Base-by-base conservation (phyloP, 2,329 filamentous ascomycete genomes). In the Aureobasidium sp. region DNA sequence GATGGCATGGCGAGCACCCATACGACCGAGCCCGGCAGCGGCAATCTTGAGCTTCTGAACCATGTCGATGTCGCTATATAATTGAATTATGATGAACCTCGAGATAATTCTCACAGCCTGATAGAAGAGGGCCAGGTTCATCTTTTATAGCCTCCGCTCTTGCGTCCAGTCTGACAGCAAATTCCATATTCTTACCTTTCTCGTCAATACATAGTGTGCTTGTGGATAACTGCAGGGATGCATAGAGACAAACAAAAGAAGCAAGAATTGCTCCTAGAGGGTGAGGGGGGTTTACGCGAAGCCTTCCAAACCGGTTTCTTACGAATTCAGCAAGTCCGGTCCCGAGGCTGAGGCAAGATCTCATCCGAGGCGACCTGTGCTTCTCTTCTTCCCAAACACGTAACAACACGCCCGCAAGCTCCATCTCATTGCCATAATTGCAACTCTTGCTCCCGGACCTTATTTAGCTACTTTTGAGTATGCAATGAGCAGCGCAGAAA, bases 1-100 rank as follows among this genome's bases (percentile, higher is more conserved):
- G 50, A 78, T 69, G 58, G 78, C 80, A 70, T 82, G 79, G n/a
- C 79, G 75, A 63, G 77, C 75, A 52, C 79, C 80, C 78, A 82
- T 82, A 65, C 80, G 78, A 36, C 80, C 79, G 53, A 82, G 77
- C 50, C 80, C 79, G 42, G 77, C 77, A 55, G 77, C 77, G 59
- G 73, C 79, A 64, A 81, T 70, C 65, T 76, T 72, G 61, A 79
- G 69, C 66, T 69, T 76, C 54, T 44, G 62, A 8, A 48, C 59
- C 59, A 62, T 62, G 1, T 41, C 21, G 49, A 21, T 21, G 32
- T 37, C 9, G 44, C 7, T 4, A 4, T 25, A 21, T 11, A n/a
- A 7, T 29, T 39, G 34, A n/a, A n/a, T 15, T 34, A 50, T 25
- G 21, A 30, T 25, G 4, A 27, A 11, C 8, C 11, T 4, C 5